Conservation (phyloP, 371 early-diverging fungal species). For the Mortierella sp. region DNA sequence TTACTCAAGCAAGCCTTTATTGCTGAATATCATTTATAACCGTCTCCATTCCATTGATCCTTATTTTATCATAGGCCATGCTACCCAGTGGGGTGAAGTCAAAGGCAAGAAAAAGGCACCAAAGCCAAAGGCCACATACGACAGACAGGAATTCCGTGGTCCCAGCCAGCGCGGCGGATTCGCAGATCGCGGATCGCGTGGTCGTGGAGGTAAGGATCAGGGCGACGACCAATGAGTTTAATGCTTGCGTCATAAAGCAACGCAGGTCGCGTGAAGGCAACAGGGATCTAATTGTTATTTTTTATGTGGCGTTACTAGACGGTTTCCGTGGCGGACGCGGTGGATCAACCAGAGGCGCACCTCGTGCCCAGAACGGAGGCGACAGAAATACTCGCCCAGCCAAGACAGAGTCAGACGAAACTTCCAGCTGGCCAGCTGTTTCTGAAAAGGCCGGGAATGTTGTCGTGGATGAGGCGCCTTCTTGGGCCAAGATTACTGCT, state of each 20-base stretch:
- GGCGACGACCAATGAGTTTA: background rate
- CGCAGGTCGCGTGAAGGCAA: background rate
- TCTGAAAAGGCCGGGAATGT: slow-evolving; percentile 21
- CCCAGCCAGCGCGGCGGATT: slow-evolving; percentile 52
- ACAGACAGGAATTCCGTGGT: slow-evolving; percentile 43
- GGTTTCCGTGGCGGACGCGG: slow-evolving; percentile 64
- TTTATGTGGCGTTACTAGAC: slow-evolving; percentile 17
- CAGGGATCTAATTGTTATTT: background rate
- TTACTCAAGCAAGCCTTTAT: background rate
- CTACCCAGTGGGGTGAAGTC: slow-evolving; percentile 93
- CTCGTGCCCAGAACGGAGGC: slow-evolving; percentile 37
- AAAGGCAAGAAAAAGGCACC: slow-evolving; percentile 79
- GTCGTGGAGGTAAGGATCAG: slow-evolving; percentile 51
- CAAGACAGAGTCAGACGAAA: slow-evolving; percentile 26
- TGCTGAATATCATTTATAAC: background rate
- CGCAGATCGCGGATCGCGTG: slow-evolving; percentile 57
- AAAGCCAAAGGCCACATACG: slow-evolving; percentile 56
- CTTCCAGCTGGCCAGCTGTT: slow-evolving; percentile 16
- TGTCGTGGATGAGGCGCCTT: slow-evolving; percentile 22
- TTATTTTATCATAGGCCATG: slow-evolving; percentile 73
- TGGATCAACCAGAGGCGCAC: slow-evolving; percentile 60
- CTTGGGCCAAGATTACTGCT: slow-evolving; percentile 51
- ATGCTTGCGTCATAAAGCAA: background rate
- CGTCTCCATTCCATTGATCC: background rate
- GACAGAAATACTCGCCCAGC: slow-evolving; percentile 35